Evolutionary conservation across 257 asterid species (phyloP).

Genomic region (Scutellaria baicalensis): DNA sequence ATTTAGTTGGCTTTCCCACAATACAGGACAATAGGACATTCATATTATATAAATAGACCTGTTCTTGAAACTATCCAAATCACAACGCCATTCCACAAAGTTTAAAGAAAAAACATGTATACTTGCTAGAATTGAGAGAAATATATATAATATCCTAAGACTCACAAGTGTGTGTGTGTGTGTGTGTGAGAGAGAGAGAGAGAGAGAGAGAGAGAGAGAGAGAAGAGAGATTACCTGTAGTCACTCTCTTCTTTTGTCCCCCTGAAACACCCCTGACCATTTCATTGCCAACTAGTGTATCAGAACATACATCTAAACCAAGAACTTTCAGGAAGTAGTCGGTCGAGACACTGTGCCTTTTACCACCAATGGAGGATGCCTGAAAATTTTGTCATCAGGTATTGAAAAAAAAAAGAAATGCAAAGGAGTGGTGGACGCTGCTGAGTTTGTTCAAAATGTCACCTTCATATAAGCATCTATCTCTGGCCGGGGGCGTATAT

Average conservation of each 20-base stretch:
- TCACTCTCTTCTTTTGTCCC: conserved; percentile 84
- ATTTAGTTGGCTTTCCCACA: background rate
- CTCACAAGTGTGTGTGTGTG: too few species aligned
- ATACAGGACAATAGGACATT: background rate
- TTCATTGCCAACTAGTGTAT: conserved; percentile 75
- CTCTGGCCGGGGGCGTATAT: conserved; percentile 68
- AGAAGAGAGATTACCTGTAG: conserved; percentile 68
- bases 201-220: conserved; percentile 32
- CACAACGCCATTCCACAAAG: background rate
- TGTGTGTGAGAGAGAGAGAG: conserved; percentile 22
- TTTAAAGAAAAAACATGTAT: background rate
- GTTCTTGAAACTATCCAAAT: background rate
- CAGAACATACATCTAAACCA: conserved; percentile 83
- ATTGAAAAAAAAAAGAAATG: background rate
- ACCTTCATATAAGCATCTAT: conserved; percentile 94
- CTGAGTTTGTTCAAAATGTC: background rate
- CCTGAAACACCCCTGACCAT: conserved; percentile 93
- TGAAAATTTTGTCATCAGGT: conserved; percentile 13
- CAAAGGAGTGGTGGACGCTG: background rate
- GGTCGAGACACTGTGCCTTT: conserved; percentile 67
- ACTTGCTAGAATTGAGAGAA: too few species aligned
- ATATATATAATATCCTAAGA: too few species aligned
- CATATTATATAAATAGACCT: background rate
- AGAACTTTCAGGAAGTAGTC: conserved; percentile 84
- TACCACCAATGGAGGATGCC: conserved; percentile 77